Conservation (phyloP, 306 rosid species). For the Erythrophleum fordii region DNA sequence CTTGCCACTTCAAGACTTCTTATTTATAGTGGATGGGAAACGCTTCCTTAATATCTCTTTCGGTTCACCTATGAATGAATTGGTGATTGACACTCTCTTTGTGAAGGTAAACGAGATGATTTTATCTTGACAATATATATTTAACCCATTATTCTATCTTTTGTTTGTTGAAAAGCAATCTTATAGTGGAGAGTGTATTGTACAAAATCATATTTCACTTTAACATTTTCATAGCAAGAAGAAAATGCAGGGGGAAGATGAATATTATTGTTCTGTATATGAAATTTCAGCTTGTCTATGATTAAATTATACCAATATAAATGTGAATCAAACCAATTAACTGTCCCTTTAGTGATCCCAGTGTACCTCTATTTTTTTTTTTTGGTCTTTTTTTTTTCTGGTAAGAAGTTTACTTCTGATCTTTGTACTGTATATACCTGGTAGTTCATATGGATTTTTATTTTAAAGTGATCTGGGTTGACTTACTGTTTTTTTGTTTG, state of each 20-base stretch:
- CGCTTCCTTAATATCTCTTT: conserved; percentile 77
- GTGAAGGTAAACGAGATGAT: conserved; percentile 64
- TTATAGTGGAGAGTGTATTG: neutral
- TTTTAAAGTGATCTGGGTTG: neutral
- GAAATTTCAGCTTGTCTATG: conserved; percentile 16
- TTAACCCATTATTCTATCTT: neutral
- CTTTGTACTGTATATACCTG: neutral
- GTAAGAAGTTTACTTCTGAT: neutral
- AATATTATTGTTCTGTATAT: conserved; percentile 21
- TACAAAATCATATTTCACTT: conserved; percentile 32
- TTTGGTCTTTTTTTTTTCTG: neutral
- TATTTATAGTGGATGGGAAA: conserved; percentile 76
- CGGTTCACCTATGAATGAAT: conserved; percentile 81
- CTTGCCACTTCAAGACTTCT: conserved; percentile 87
- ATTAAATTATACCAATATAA: conserved; percentile 20
- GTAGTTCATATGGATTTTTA: neutral
- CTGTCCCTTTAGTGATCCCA: neutral
- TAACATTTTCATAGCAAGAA: conserved; percentile 4
- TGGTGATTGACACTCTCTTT: conserved; percentile 76
- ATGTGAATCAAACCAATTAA: neutral
- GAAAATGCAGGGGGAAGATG: neutral
- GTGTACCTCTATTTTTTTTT: neutral
- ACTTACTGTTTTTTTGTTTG: conserved; percentile 1
- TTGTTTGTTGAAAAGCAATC: conserved; percentile 15
- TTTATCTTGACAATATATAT: conserved; percentile 13